Base-by-base conservation (phyloP, 805 yeast genomes). In the Candida lessepsii region DNA sequence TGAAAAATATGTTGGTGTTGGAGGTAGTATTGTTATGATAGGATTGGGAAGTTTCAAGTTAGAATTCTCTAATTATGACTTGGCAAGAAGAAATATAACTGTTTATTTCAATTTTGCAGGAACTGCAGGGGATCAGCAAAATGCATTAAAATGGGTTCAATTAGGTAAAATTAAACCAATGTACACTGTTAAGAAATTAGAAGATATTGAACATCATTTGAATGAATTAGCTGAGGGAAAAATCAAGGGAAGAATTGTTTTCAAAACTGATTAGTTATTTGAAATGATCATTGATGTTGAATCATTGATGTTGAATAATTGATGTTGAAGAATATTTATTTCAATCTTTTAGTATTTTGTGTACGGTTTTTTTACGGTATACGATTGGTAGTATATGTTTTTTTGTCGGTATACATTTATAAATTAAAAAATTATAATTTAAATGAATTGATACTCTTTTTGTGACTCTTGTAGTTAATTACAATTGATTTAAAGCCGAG, bases 71-170 rank as follows among this genome's bases (percentile, higher is more conserved):
- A 63, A 67, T 40, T 65, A 51, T 42, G 60, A 60, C 3, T 49
- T 71, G 40, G 72, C 73, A 10, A 44, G 67, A 34, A 58, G 72
- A 42, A 78, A 73, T 49, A 58, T 67, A 19, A 57, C 61, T 36
- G 46, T 71, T 29, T 50, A 61, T 24, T 70, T 63, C 45, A 58
- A 65, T 31, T 68, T 69, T 46, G 75, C 77, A 25, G 79, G 79
- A 17, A 62, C 64, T 10, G 63, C 71, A 1, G 47, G 51, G 8
- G 76, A 73, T 37, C 75, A 70, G 46, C 47, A 51, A 17, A 76
- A 72, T 41, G 58, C 66, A 25, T 58, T 74, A 61, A 52, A 63
- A 23, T 67, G 75, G 71, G 57, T 73, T 21, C 46, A 58, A 2
- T 44, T 48, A 32, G 76, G 76, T 3, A 59, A 50, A 30, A 55